Evolutionary conservation across 371 early-diverging fungal genomes (phyloP), one percentile per base, ranked within the genome.

Genomic region (Dinochytrium kinnereticum): DNA sequence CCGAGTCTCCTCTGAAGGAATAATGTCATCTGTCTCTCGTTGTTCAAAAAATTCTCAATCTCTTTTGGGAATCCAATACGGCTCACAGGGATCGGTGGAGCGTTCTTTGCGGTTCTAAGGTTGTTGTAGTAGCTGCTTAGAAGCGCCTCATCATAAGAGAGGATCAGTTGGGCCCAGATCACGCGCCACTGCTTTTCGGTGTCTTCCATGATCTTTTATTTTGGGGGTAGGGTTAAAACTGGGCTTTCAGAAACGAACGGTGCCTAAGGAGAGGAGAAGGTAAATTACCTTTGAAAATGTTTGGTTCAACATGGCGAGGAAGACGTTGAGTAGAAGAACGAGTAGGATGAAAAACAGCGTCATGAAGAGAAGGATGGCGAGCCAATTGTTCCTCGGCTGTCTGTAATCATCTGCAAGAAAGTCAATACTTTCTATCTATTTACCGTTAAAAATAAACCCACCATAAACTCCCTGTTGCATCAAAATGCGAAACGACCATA

Each of bases 251-350:
- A 49, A 49, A 49, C 13, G n/a, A 13, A 49, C 49, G 13, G 13
- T n/a, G n/a, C n/a, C n/a, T 44, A 19, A 44, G 44, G 13, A 19
- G 44, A 44, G 19, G 44, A 44, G 44, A 44, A 19, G 44, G 57
- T 7, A 26, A 24, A 5, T 26, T 55, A 55, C 57, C 57, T 55
- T 19, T 26, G 69, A 53, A 66, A 73, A 79, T 2, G 76, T 72
- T 24, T 19, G 37, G 53, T 65, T 59, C 19, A 79, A 51, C 79
- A 79, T 76, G 0, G 79, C 79, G 31, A 79, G 76, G 55, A 76
- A 72, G 1, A 76, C 69, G 71, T 79, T 79, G 44, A 79, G 51
- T 13, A 79, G 75, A 21, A 78, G 69, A 51, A 75, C 51, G 33
- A 71, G 50, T 49, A 51, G 36, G 21, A 59, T 7, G 44, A 78